These are phyloP conservation scores for Symbiodinium natans DNA, from an alignment of 73 alveolate species.

Conservation along the genomic window DNA sequence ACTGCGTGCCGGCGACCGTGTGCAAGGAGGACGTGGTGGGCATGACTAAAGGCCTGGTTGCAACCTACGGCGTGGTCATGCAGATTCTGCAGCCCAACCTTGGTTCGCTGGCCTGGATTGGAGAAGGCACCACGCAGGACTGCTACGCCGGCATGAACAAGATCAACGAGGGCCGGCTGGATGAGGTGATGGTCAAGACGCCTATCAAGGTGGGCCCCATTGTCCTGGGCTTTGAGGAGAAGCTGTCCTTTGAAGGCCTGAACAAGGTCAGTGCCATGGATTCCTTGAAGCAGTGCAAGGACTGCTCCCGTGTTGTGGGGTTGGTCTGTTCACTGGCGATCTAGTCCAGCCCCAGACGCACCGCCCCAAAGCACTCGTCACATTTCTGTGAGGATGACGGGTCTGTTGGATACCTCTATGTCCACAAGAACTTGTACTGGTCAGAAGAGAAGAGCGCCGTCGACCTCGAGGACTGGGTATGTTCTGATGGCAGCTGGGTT, in stretches of 20 bases:
- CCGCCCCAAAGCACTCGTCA: too few species aligned
- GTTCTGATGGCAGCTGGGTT: too few species aligned
- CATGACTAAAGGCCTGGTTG: neutral
- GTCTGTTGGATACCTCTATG: neutral
- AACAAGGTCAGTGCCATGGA: neutral
- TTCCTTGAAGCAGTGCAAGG: neutral
- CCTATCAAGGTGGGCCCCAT: neutral
- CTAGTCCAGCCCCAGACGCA: too few species aligned
- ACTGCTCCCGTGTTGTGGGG: too few species aligned
- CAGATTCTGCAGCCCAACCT: conserved; percentile 1
- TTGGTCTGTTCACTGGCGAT: too few species aligned
- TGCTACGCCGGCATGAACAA: neutral
- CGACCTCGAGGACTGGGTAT: neutral
- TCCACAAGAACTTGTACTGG: neutral
- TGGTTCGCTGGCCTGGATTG: neutral
- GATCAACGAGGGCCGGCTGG: neutral
- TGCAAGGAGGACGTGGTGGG: neutral
- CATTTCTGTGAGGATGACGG: neutral
- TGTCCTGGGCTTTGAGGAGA: neutral
- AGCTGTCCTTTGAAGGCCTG: neutral
- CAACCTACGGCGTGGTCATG: neutral
- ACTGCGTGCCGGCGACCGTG: neutral
- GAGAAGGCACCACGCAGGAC: neutral
- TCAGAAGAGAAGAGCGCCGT: neutral
- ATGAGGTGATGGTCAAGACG: neutral